These are phyloP conservation scores for Taphrina sp. DNA, from an alignment of 1,139 yeast species.

Conservation along the genomic window DNA sequence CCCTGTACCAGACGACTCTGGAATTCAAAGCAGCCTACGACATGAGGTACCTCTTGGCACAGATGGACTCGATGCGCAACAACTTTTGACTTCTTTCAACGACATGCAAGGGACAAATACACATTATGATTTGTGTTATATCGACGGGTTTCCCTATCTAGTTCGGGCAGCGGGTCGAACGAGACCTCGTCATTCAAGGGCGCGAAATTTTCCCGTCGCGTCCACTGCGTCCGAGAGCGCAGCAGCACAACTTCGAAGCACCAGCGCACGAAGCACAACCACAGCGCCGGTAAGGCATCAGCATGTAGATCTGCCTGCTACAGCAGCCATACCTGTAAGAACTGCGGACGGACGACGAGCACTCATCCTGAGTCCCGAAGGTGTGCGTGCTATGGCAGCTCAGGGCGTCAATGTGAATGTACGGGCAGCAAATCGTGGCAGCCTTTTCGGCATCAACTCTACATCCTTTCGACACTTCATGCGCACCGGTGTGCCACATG, in stretches of 20 bases:
- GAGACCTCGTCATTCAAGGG: neutral
- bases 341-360: conserved; percentile 27
- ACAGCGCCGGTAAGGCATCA: conserved; percentile 8
- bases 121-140: conserved; percentile 13
- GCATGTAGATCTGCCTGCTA: conserved; percentile 22
- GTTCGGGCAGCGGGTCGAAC: neutral
- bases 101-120: conserved; percentile 11
- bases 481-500: conserved; percentile 18
- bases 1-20: no score
- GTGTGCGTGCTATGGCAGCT: conserved; percentile 26
- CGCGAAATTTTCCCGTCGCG: neutral
- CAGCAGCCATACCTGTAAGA: conserved; percentile 23
- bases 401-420: conserved; percentile 18
- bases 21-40: no score
- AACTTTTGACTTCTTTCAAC: neutral
- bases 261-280: neutral
- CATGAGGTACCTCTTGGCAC: neutral
- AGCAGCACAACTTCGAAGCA: neutral
- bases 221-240: neutral
- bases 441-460: neutral
- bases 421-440: neutral
- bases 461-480: conserved; percentile 3
- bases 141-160: conserved; percentile 27
- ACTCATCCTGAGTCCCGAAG: conserved; percentile 26
- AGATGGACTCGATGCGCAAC: neutral